A percentile compares a stretch with the other conserved stretches of the same genome.
phyloP scores from a whole-genome alignment of 2,329 filamentous ascomycete genomes.

The Diatrype stigma region DNA sequence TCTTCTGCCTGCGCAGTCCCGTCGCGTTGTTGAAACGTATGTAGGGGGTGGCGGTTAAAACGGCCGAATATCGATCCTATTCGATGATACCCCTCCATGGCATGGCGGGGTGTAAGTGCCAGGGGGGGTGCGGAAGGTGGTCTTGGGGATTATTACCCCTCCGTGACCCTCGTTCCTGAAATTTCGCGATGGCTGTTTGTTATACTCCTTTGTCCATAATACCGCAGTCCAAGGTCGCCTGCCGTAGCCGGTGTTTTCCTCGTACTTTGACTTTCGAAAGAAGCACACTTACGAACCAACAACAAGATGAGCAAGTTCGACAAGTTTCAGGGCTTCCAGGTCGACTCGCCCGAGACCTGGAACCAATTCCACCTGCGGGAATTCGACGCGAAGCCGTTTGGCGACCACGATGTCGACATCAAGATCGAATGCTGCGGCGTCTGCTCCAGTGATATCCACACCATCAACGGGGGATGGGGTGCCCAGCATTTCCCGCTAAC shows the following conservation, averaged over 20 bases:
- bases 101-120: constrained; percentile 3
- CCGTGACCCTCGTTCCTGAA: constrained; percentile 7
- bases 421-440: constrained; percentile 79
- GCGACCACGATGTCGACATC: constrained; percentile 82
- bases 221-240: background rate
- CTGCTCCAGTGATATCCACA: constrained; percentile 70
- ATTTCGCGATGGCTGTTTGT: background rate
- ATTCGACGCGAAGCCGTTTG: constrained; percentile 81
- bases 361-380: constrained; percentile 65
- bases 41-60: background rate
- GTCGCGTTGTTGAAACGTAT: background rate
- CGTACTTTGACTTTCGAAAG: too few relatives aligned
- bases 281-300: constrained; percentile 6
- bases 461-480: constrained; percentile 64
- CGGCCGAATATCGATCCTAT: background rate
- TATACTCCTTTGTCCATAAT: background rate
- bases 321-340: constrained; percentile 59
- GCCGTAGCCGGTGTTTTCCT: background rate
- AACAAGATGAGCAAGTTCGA: constrained; percentile 50
- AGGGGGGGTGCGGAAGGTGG: too few relatives aligned
- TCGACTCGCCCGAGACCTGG: constrained; percentile 49
- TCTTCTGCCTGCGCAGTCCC: background rate
- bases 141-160: constrained; percentile 10
- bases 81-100: background rate
- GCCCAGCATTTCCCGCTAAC: constrained; percentile 31